Evolutionary conservation across 2,329 filamentous ascomycete species (phyloP), one percentile per base, ranked within the genome.

Genomic region (Zalaria obscura): DNA sequence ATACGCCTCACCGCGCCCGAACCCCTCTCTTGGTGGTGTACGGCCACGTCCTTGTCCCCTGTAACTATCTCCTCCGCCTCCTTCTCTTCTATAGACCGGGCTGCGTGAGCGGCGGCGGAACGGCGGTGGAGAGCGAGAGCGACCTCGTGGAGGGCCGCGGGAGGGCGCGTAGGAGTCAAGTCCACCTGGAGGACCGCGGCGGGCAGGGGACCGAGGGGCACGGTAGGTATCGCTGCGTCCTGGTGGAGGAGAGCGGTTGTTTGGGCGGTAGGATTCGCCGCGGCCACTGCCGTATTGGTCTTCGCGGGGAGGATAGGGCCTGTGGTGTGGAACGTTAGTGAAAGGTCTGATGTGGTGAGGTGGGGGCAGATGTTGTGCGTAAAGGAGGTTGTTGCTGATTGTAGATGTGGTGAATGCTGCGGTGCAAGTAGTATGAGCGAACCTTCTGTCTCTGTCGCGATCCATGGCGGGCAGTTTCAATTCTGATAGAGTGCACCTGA

Each of bases 151-250:
- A 25, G 50, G 45, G 8, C 43, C 52, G 35, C 56, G 54, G 41
- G 11, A 10, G 7, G 36, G 36, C n/a, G 36, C 36, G 37, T 59
- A 59, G 11, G 51, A 49, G 41, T 59, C 56, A 31, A 45, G 47
- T 11, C 49, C 26, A n/a, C 29, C 29, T 32, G n/a, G 7, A 5
- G 60, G 55, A 40, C 55, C 63, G 33, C 45, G 55, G 38, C 67
- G 59, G 5, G 64, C 59, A 25, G 46, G 54, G 18, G 66, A 62
- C 34, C 72, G 73, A 27, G 72, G 73, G 41, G 54, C 65, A 56
- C 67, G 61, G 50, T 67, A 60, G 48, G 45, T 52, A 42, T 59
- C 58, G 35, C 46, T 40, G 34, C 50, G 49, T 18, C 18, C 18
- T 35, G 49, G 47, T 26, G 52, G 49, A 26, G 56, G 56, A 6